phyloP scores from a whole-genome alignment of 495 filamentous ascomycete genomes.

The Lasiosphaeria miniovina region DNA sequence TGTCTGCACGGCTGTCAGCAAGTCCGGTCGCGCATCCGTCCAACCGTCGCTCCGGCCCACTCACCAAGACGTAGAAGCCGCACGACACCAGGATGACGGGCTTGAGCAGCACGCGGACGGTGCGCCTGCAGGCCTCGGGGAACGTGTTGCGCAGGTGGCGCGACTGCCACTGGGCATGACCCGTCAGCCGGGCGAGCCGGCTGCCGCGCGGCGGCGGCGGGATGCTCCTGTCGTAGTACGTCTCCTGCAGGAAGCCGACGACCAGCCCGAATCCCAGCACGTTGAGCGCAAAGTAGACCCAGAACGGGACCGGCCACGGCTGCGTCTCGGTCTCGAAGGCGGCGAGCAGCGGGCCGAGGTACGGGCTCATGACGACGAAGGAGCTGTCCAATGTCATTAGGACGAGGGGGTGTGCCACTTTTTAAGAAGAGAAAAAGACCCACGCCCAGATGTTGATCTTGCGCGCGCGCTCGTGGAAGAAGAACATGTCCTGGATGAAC shows the following conservation, averaged over 20 bases:
- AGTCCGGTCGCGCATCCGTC: neutral
- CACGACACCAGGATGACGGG: slow-evolving; percentile 47
- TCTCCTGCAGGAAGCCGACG: slow-evolving; percentile 55
- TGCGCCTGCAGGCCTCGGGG: slow-evolving; percentile 43
- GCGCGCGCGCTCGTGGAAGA: slow-evolving; percentile 59
- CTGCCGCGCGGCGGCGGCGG: slow-evolving; percentile 44
- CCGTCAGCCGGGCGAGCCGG: slow-evolving; percentile 42
- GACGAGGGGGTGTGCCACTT: neutral
- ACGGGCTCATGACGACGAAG: slow-evolving; percentile 51
- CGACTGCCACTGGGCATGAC: slow-evolving; percentile 45
- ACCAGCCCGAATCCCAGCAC: slow-evolving; percentile 47
- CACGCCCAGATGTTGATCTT: slow-evolving; percentile 63
- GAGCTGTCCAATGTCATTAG: slow-evolving; percentile 18
- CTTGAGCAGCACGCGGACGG: slow-evolving; percentile 47
- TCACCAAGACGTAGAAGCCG: slow-evolving; percentile 53
- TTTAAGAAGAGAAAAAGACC: neutral
- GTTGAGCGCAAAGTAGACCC: slow-evolving; percentile 51
- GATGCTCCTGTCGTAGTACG: slow-evolving; percentile 55
- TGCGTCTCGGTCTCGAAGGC: slow-evolving; percentile 54
- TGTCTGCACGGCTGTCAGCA: slow-evolving; percentile 22
- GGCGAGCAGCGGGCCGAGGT: slow-evolving; percentile 57
- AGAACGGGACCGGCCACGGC: slow-evolving; percentile 54
- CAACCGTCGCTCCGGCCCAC: neutral
- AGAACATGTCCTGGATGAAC: slow-evolving; percentile 65
- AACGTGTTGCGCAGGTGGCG: slow-evolving; percentile 43